Evolutionary conservation across 164 flowering plant species (phyloP), one percentile per base, ranked within the genome.

Genomic region (Magnolia changhungtana): DNA sequence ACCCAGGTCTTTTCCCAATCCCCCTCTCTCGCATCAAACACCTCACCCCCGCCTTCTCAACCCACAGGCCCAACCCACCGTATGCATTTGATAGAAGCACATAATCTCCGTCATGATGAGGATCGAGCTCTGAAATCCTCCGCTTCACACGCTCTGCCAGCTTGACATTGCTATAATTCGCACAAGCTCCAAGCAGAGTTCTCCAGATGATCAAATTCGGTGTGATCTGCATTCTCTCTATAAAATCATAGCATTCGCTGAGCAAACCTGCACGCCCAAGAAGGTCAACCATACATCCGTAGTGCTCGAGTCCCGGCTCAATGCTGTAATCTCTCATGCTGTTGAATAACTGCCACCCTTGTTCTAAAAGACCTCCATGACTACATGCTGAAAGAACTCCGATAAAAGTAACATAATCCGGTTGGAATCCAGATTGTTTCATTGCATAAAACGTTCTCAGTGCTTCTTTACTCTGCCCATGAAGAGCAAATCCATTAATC

Each of bases 101-200:
- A 74, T 84, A 83, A 75, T 87, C 89, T 20, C 91, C 89, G 75
- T 88, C 88, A 50, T 88, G 91, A 72, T 37, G 24, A 58, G 82
- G 84, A 52, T 87, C 89, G 9, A 85, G 75, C 77, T 76, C 73
- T 19, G 19, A n/a, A n/a, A 88, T 75, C 77, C 37, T 83, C 37
- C 73, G 75, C 72, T 73, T 81, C 45, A 83, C 89, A 68, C 67
- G 75, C 73, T 80, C 84, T 18, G 86, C 88, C 63, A 87, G 80
- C 27, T 77, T 78, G 21, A 84, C 66, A 58, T 81, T 49, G 66
- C 79, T 76, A 74, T 85, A 77, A 61, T 78, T 85, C 31, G 81
- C 86, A 79, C 91, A 87, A 16, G 91, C 88, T 50, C 89, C 91
- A 5, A 88, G 83, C 74, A 88, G 74, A 69, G 85, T 86, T 69